These are phyloP conservation scores for Globisporangium echinulatum DNA, from an alignment of 352 stramenopile species.

Conservation along the genomic window DNA sequence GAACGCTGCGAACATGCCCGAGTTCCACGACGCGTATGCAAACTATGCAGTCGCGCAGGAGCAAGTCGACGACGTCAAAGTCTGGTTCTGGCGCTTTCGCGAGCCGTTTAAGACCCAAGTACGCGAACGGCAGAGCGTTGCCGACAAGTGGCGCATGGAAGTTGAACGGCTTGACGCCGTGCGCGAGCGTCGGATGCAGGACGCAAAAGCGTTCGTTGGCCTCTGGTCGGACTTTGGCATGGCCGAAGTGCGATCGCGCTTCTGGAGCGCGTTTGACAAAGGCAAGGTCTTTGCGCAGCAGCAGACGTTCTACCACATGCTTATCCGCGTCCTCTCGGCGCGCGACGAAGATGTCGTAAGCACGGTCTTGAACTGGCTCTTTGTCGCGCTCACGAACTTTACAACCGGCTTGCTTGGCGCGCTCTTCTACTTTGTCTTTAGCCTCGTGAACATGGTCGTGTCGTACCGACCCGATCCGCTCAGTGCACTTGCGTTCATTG, in stretches of 20 bases:
- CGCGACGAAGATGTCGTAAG: slow-evolving; percentile 74
- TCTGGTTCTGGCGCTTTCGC: slow-evolving; percentile 85
- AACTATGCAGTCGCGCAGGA: slow-evolving; percentile 45
- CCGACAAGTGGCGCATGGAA: slow-evolving; percentile 54
- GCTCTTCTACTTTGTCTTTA: slow-evolving; percentile 85
- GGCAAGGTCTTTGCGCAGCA: slow-evolving; percentile 85
- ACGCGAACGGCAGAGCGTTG: slow-evolving; percentile 40
- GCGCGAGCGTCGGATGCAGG: slow-evolving; percentile 67
- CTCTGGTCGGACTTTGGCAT: slow-evolving; percentile 83
- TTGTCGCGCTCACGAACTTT: slow-evolving; percentile 82
- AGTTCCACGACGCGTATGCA: slow-evolving; percentile 65
- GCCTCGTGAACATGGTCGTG: slow-evolving; percentile 73
- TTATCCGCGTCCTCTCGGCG: slow-evolving; percentile 61
- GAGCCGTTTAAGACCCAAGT: slow-evolving; percentile 66
- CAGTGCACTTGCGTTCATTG: slow-evolving; percentile 65
- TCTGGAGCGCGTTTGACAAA: slow-evolving; percentile 79
- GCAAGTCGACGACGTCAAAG: slow-evolving; percentile 63
- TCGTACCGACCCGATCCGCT: slow-evolving; percentile 81
- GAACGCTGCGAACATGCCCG: slow-evolving; percentile 68
- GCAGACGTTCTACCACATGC: slow-evolving; percentile 85
- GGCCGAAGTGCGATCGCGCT: slow-evolving; percentile 61
- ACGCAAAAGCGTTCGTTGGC: slow-evolving; percentile 71
- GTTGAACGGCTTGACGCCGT: slow-evolving; percentile 46
- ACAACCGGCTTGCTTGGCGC: slow-evolving; percentile 77
- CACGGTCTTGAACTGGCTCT: slow-evolving; percentile 79